A percentile compares a stretch with the other conserved stretches of the same genome.
These are phyloP conservation scores for Talaromyces sp. DNA, from an alignment of 2,329 filamentous ascomycete species.

Conservation along the genomic window DNA sequence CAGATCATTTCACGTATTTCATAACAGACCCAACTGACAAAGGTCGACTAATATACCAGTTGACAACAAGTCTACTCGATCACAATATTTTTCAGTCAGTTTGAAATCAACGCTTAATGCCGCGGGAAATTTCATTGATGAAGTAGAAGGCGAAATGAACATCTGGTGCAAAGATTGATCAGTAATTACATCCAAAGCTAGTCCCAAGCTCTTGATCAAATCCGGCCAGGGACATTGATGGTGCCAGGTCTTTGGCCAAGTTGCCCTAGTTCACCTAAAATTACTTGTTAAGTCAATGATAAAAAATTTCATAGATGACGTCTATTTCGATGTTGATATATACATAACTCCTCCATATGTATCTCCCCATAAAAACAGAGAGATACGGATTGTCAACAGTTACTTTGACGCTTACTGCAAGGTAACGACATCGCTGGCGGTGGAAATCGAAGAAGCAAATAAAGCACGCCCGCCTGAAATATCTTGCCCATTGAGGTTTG, in stretches of 20 bases:
- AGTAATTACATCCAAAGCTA: not conserved
- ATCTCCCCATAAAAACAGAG: too few relatives aligned
- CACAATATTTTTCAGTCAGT: not conserved
- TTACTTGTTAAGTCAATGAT: not conserved
- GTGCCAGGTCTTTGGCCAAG: not conserved
- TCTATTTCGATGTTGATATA: not conserved
- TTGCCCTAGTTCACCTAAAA: not conserved
- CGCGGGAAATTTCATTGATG: not conserved
- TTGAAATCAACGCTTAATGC: not conserved
- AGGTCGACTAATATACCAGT: too few relatives aligned
- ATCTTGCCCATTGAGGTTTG: constrained; percentile 24
- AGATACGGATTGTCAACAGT: not conserved
- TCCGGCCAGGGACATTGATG: not conserved
- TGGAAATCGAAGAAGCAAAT: constrained; percentile 22
- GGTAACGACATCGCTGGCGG: constrained; percentile 12
- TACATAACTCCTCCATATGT: not conserved
- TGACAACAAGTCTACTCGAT: too few relatives aligned
- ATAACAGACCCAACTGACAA: too few relatives aligned
- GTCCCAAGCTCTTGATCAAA: not conserved
- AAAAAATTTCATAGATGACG: not conserved
- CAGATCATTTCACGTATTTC: too few relatives aligned
- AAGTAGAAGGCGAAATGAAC: too few relatives aligned
- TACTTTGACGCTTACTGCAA: not conserved
- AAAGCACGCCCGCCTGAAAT: constrained; percentile 22
- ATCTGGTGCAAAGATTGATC: not conserved